Base-by-base conservation (phyloP, 1,284 basidiomycete species). In the Ustilago cynodontis region DNA sequence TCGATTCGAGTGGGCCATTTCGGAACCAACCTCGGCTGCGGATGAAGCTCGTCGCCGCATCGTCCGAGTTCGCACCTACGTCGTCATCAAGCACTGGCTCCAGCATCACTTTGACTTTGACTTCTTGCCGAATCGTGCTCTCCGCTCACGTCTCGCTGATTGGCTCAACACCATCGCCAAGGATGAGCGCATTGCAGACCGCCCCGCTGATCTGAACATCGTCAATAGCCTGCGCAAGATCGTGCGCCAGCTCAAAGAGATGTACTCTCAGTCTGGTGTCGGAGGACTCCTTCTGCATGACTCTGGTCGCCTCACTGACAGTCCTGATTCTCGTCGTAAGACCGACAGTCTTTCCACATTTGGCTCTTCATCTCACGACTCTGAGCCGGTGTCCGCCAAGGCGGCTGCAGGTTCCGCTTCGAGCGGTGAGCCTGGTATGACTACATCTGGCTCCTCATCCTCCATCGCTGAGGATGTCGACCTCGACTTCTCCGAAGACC, bases 31-130 rank as follows among this genome's bases (percentile, higher is more conserved):
- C 43, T 76, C 65, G 0, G 69, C 77, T 14, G 64, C 63, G 10
- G 82, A 83, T 45, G 81, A 78, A 41, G 74, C 79, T 10, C 70
- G 69, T 37, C 71, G 81, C 3, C 71, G 80, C 39, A 79, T 84
- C 28, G 82, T 84, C 1, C 78, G 79, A 2, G 82, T 84, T 0
- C 63, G 82, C 20, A 84, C 81, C 31, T 82, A 80, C 47, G 80
- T 77, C 51, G 79, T 82, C 43, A 65, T 84, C 69, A 80, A 80
- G 59, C 71, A 77, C 54, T 84, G 82, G 82, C 70, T 84, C 13
- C 67, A 66, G 51, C 63, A 82, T 26, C 80, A 82, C 56, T 84
- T 84, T 52, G 79, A 81, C 37, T 65, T 72, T 43, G 82, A 84
- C 59, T 84, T 82, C 53, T 50, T 82, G 14, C 76, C 80, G 37